Base-by-base conservation (phyloP, 202 grass and related monocot genomes). In the Alloteropsis angusta region DNA sequence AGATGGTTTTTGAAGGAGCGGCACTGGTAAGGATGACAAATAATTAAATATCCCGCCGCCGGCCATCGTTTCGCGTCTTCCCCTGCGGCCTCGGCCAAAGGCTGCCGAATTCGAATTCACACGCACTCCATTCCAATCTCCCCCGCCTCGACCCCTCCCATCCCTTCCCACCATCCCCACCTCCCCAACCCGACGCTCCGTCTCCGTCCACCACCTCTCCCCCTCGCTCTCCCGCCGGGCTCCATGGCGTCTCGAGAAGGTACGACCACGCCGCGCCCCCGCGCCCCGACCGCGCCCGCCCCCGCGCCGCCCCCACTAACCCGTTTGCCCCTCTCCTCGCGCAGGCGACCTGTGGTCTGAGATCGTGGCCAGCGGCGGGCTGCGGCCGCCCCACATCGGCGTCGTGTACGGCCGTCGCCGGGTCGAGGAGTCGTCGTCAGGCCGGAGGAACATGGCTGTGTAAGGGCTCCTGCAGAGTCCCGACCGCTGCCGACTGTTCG, bases 271-370 rank as follows among this genome's bases (percentile, higher is more conserved):
- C 4, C 12, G 58, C 15, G 63, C 41, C 65, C 45, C 34, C 13
- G 35, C 38, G 12, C 65, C 44, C 44, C 42, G 10, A 9, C 60
- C 2, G 12, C 4, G 35, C 16, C 7, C 16, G n/a, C 60, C 30
- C 25, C 13, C 26, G 22, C 73, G 21, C 79, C 50, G 35, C n/a
- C 41, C 55, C 41, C 55, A 50, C 59, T 65, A 47, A 80, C 82
- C 68, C 54, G 47, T 35, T 17, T 39, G 65, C 6, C 37, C 5
- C 7, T 2, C 47, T 81, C 49, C 63, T 13, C 44, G 21, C 46
- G 77, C 53, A 77, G 87, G 67, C 43, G 89, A 94, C 85, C 66
- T 28, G 11, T 97, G 91, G 95, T 55, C 88, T 74, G 87, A 97
- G 83, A 88, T 94, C 61, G 62, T 75, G 49, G 85, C 82, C 61